Percentiles rank a stretch among this genome's conserved stretches.
phyloP scores from a whole-genome alignment of 177 flowering plant genomes.

The Vitis hybrid region DNA sequence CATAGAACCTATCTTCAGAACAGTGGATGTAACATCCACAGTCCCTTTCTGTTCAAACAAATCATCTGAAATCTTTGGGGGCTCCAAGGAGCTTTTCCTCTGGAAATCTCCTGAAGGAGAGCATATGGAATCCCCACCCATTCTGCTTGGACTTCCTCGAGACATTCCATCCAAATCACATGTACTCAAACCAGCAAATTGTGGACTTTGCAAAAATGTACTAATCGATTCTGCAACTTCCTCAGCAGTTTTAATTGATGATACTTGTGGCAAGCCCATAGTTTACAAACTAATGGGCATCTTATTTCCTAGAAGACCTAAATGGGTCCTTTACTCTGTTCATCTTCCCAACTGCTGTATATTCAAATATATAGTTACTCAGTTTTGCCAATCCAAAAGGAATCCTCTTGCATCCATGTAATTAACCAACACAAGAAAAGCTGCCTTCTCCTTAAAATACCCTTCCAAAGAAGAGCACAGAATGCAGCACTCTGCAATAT shows the following conservation, averaged over 20 bases:
- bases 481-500: too few species aligned
- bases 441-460: conserved; percentile 1
- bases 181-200: conserved; percentile 28
- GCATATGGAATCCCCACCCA: conserved; percentile 22
- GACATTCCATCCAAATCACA: conserved; percentile 50
- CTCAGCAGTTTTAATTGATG: conserved; percentile 37
- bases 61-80: conserved; percentile 25
- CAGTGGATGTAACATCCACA: conserved; percentile 27
- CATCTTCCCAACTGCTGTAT: too few species aligned
- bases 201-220: conserved; percentile 39
- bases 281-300: conserved; percentile 2
- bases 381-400: too few species aligned
- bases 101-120: conserved; percentile 44
- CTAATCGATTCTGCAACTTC: conserved; percentile 42
- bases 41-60: conserved; percentile 20
- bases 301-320: not conserved
- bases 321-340: not conserved
- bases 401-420: too few species aligned
- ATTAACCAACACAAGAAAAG: too few species aligned
- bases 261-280: conserved; percentile 84
- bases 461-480: too few species aligned
- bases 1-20: conserved; percentile 31
- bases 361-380: too few species aligned
- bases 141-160: conserved; percentile 19
- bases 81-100: conserved; percentile 39